These are phyloP conservation scores for Nannochloropsis salina DNA, from an alignment of 108 stramenopile genomes.

Conservation along the genomic window DNA sequence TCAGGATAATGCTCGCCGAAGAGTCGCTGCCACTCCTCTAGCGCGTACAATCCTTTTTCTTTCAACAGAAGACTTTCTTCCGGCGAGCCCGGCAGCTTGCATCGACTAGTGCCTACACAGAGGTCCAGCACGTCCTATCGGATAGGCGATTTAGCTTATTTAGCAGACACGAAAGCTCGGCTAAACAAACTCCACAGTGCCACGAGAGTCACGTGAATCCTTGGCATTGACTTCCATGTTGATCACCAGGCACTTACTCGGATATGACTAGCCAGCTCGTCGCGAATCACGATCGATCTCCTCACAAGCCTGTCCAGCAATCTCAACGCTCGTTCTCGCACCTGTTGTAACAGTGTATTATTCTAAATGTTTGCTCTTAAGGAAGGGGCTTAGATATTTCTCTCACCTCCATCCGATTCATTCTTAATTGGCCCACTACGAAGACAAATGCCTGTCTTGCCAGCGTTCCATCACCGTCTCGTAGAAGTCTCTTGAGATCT, in stretches of 20 bases:
- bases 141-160: not conserved
- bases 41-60: not conserved
- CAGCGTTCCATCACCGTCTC: not conserved
- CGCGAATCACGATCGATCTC: not conserved
- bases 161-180: too few relatives aligned
- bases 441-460: constrained; percentile 17
- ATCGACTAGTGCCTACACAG: not conserved
- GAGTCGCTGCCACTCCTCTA: not conserved
- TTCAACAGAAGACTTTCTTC: not conserved
- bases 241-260: not conserved
- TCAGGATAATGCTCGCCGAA: not conserved
- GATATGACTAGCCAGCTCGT: not conserved
- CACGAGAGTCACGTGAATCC: not conserved
- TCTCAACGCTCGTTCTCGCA: not conserved
- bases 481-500: not conserved
- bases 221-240: too few relatives aligned
- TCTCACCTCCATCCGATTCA: not conserved
- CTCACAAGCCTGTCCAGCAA: not conserved
- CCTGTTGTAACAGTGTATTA: not conserved
- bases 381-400: not conserved
- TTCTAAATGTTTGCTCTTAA: not conserved
- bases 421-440: not conserved
- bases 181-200: not conserved
- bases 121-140: not conserved
- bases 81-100: not conserved